Conservation (phyloP, 148 eudicot species). For the Pouteria glomerata region DNA sequence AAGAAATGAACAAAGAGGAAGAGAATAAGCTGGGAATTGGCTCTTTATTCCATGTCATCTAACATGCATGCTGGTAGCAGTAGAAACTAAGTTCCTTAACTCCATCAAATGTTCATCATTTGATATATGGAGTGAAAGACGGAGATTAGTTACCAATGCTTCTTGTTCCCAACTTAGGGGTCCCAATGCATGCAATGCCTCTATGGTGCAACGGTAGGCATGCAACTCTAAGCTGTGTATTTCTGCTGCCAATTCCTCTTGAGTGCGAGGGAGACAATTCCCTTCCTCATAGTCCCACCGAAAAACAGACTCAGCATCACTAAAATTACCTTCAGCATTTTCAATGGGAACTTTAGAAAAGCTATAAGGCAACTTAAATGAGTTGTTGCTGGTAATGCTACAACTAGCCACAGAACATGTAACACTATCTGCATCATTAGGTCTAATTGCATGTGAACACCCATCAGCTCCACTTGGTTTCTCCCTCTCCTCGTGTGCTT, state of each 20-base stretch:
- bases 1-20: conserved; percentile 2
- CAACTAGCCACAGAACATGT: conserved; percentile 78
- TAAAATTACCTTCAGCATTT: conserved; percentile 40
- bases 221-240: conserved; percentile 80
- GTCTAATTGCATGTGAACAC: conserved; percentile 26
- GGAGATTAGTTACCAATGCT: conserved; percentile 76
- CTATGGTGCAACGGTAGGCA: conserved; percentile 73
- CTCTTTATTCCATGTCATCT: conserved; percentile 31
- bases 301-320: conserved; percentile 74
- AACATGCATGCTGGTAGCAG: conserved; percentile 39
- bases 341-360: conserved; percentile 28
- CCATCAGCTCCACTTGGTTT: conserved; percentile 39
- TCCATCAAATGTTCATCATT: conserved; percentile 86
- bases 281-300: conserved; percentile 37
- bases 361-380: conserved; percentile 22
- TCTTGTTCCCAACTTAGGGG: conserved; percentile 92
- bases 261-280: conserved; percentile 25
- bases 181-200: conserved; percentile 81
- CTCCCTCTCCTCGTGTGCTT: conserved; percentile 37
- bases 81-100: conserved; percentile 59
- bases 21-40: neutral
- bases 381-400: conserved; percentile 37
- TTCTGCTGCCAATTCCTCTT: conserved; percentile 43
- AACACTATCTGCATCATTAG: conserved; percentile 37
- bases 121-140: conserved; percentile 75